phyloP scores from a whole-genome alignment of 805 yeast species.

The Wickerhamiella siamensis region DNA sequence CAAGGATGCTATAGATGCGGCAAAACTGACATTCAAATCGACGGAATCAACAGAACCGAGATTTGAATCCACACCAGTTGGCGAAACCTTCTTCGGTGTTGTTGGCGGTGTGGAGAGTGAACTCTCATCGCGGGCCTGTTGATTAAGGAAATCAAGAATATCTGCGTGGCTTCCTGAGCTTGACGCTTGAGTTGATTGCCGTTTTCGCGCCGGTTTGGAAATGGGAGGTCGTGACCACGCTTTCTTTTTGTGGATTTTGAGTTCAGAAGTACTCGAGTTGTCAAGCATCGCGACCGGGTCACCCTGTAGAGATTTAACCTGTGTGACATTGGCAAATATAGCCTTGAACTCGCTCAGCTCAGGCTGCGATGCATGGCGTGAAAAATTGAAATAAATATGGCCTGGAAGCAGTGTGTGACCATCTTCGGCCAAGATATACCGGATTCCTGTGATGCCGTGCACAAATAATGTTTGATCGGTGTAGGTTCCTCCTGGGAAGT shows the following conservation, averaged over 20 bases:
- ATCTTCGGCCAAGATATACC: constrained; percentile 13
- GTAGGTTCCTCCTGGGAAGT: constrained; percentile 6
- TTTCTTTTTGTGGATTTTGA: neutral
- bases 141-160: neutral
- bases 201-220: neutral
- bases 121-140: neutral
- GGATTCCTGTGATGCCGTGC: constrained; percentile 4
- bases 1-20: too few relatives aligned
- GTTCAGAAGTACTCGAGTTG: neutral
- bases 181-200: neutral
- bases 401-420: constrained; percentile 14
- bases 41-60: too few relatives aligned
- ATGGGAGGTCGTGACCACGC: neutral
- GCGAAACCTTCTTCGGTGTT: neutral
- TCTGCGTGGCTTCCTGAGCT: neutral
- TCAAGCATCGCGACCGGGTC: constrained; percentile 5
- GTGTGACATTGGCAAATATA: constrained; percentile 8
- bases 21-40: too few relatives aligned
- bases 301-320: constrained; percentile 7
- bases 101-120: neutral
- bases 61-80: too few relatives aligned
- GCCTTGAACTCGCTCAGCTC: constrained; percentile 16
- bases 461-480: constrained; percentile 5
- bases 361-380: constrained; percentile 23
- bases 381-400: constrained; percentile 18